Evolutionary conservation across 805 yeast species (phyloP), one percentile per base, ranked within the genome.

Genomic region (Candida golubevii): DNA sequence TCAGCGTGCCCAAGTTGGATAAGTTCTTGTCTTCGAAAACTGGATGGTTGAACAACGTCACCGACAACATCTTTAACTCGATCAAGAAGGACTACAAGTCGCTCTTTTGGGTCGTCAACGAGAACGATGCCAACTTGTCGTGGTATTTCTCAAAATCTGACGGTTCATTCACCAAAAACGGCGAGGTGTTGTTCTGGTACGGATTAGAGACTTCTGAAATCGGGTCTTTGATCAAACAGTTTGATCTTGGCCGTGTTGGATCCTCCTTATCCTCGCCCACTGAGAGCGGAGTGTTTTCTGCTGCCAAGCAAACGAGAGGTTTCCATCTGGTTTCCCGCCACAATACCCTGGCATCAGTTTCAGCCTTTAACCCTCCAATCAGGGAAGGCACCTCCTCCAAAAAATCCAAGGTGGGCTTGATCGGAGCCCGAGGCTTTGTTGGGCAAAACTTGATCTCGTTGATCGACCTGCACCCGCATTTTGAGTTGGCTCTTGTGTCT

Each of bases 361-460:
- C 32, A 3, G 26, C 54, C 36, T 86, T 88, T 41, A 82, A 82
- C 62, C 88, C 90, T 11, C 96, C 96, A 10, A 60, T 79, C 36
- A 73, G 76, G 41, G 72, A 75, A 42, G 91, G 88, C 33, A 62
- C 77, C 32, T 85, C 82, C 71, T 74, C 75, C 33, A 63, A 74
- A 35, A 75, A 75, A 49, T 75, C 95, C 18, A 80, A 80, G 54
- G 89, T 93, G 38, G 99, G 97, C 1, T 77, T 93, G 57, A 91
- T 93, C 61, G 99, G 99, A 56, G 99, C 99, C 35, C 84, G 99
- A 70, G 99, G 99, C 28, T 88, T 78, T 69, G 91, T 97, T 14
- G 99, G 99, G 31, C 96, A 87, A 69, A 91, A 91, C 58, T 77
- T 93, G 63, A 88, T 93, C 51, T 78, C 84, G 32, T 74, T 93